phyloP scores from a whole-genome alignment of 768 basidiomycete species.

The Clavulina sp. region DNA sequence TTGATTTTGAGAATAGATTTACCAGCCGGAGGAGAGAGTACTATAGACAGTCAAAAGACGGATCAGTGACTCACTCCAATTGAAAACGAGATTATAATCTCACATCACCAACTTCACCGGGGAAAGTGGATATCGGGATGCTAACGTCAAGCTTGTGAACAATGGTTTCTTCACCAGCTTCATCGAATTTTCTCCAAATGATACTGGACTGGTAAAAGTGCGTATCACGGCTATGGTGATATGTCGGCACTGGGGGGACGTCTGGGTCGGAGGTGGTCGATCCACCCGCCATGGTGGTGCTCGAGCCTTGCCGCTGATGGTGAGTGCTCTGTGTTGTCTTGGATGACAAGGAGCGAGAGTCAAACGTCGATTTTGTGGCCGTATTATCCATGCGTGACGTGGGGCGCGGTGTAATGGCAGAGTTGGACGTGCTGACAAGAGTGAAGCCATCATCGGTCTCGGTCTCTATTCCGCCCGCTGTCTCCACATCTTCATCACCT shows the following conservation, averaged over 20 bases:
- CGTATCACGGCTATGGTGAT: conserved; percentile 62
- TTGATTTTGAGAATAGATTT: conserved; percentile 54
- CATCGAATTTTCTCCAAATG: conserved; percentile 54
- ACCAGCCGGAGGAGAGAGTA: conserved; percentile 85
- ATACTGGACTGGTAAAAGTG: conserved; percentile 85
- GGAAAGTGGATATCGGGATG: conserved; percentile 70
- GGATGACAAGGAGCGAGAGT: neutral
- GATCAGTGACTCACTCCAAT: neutral
- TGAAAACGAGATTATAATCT: conserved; percentile 18
- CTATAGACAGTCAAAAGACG: conserved; percentile 24
- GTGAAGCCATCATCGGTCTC: too few species aligned
- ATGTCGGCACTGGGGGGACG: conserved; percentile 19
- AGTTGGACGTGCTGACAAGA: too few species aligned
- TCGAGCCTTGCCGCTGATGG: conserved; percentile 3
- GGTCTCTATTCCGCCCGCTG: too few species aligned
- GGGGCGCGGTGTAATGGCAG: too few species aligned
- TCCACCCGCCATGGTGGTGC: neutral
- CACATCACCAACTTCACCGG: conserved; percentile 95
- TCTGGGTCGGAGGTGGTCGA: neutral
- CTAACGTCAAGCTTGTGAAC: too few species aligned
- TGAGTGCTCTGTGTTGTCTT: neutral
- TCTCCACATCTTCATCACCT: conserved; percentile 1
- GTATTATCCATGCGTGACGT: neutral
- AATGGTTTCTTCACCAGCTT: conserved; percentile 85
- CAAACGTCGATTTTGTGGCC: neutral